Conservation (phyloP, 805 yeast species). For the Clavispora fructus region DNA sequence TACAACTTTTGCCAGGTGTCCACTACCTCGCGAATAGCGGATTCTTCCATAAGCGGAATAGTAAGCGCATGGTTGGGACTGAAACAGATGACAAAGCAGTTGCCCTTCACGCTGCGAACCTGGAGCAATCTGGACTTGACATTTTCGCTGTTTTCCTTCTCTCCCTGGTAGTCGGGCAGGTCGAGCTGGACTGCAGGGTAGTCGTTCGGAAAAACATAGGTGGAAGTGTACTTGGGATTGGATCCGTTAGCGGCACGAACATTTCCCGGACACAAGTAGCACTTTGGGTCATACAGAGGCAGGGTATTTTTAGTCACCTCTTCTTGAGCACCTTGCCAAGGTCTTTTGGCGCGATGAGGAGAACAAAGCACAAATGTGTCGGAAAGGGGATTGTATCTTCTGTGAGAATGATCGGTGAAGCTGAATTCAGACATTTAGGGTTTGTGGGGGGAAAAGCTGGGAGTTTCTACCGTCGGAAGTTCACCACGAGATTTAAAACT, state of each 20-base stretch:
- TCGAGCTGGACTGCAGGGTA: slow-evolving; percentile 62
- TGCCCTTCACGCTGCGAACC: slow-evolving; percentile 58
- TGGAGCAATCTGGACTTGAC: slow-evolving; percentile 43
- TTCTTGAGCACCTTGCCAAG: slow-evolving; percentile 78
- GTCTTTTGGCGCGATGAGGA: slow-evolving; percentile 73
- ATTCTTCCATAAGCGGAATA: slow-evolving; percentile 51
- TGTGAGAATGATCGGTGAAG: slow-evolving; percentile 56
- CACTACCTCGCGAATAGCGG: slow-evolving; percentile 45
- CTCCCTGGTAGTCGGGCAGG: slow-evolving; percentile 38
- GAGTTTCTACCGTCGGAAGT: background rate
- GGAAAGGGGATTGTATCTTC: slow-evolving; percentile 67
- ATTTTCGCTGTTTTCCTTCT: slow-evolving; percentile 10
- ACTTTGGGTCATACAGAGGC: slow-evolving; percentile 57
- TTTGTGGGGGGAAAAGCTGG: background rate
- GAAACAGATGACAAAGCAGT: slow-evolving; percentile 68
- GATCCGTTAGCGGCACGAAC: slow-evolving; percentile 46
- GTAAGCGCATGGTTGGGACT: slow-evolving; percentile 65
- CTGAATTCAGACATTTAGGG: slow-evolving; percentile 27
- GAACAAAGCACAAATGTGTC: slow-evolving; percentile 66
- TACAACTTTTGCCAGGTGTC: slow-evolving; percentile 57
- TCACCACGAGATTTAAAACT: background rate
- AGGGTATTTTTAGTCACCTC: slow-evolving; percentile 33
- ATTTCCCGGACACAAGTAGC: slow-evolving; percentile 73
- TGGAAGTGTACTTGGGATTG: slow-evolving; percentile 53
- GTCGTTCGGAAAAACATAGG: slow-evolving; percentile 63